These are phyloP conservation scores for Chlorella variabilis DNA, from an alignment of 163 green algal genomes.

Conservation along the genomic window DNA sequence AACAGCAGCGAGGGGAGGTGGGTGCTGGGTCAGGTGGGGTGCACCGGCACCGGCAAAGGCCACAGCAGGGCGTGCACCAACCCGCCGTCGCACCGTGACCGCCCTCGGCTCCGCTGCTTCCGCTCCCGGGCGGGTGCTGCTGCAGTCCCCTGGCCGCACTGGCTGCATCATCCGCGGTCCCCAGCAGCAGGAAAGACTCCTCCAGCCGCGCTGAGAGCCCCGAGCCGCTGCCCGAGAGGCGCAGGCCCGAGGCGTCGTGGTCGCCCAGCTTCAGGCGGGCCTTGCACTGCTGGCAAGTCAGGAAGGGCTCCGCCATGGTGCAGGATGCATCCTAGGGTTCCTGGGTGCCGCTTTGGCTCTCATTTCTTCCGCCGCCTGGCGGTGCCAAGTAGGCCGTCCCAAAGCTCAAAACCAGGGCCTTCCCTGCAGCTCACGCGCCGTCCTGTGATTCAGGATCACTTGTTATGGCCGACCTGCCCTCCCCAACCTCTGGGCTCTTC, in stretches of 20 bases:
- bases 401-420: too few species aligned
- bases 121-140: too few species aligned
- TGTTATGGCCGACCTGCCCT: constrained; percentile 32
- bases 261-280: constrained; percentile 13
- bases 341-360: not conserved
- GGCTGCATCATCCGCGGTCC: not conserved
- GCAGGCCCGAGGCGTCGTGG: not conserved
- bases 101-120: too few species aligned
- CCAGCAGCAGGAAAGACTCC: constrained; percentile 74
- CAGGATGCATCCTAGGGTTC: not conserved
- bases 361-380: not conserved
- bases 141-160: not conserved
- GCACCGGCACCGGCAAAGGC: not conserved
- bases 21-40: too few species aligned
- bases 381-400: not conserved
- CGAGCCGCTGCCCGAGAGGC: constrained; percentile 18
- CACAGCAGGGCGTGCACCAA: not conserved
- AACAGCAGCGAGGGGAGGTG: not conserved
- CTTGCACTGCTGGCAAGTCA: constrained; percentile 41
- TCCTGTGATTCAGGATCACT: not conserved
- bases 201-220: constrained; percentile 60
- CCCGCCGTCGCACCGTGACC: too few species aligned
- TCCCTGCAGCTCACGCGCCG: too few species aligned
- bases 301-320: not conserved
- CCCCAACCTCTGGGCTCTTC: constrained; percentile 46